Base-by-base conservation (phyloP, 192 early-diverging fungal species). In the Oehlia diaphana region DNA sequence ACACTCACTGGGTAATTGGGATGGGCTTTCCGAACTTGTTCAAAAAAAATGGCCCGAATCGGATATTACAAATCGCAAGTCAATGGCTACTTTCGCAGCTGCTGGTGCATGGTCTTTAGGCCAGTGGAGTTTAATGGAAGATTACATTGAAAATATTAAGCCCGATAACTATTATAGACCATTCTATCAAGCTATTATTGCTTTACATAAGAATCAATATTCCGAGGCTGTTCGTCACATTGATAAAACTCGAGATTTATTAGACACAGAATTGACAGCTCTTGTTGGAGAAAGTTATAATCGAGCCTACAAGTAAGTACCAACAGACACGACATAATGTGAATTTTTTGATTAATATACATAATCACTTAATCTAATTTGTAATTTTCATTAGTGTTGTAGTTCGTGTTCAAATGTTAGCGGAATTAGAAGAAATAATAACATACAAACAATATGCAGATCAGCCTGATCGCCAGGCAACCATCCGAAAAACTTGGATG, bases 341-440 rank as follows among this genome's bases (percentile, higher is more conserved):
- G 13, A 67, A 1, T 12, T 13, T 26, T 33, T 6, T 14, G 31
- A 33, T 33, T 66, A 14, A 33, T 0, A 8, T 8, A 42, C 8
- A 0, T 66, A 66, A 9, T 33, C 10, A 47, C 10, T 84, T 47
- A 70, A 81, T 23, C 8, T 79, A 82, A 9, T 61, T n/a, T 42
- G 2, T 47, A 12, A 16, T 19, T 53, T 14, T 5, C 13, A 5
- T 58, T 84, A 77, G 65, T 65, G 83, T 85, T 21, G 91, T 98
- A 8, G 95, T 99, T 16, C 92, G 95, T 61, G 94, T 96, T 64
- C 98, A 99, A 84, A 94, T 99, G 97, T 91, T 99, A 79, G 94
- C 96, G 0, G 98, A 99, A 83, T 83, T 99, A 70, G 98, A 99
- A 82, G 98, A 99, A 83, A 96, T 97, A 66, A 96, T 99, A 35